Evolutionary conservation across 352 stramenopile species (phyloP).

Genomic region (Phytophthora pluvialis): DNA sequence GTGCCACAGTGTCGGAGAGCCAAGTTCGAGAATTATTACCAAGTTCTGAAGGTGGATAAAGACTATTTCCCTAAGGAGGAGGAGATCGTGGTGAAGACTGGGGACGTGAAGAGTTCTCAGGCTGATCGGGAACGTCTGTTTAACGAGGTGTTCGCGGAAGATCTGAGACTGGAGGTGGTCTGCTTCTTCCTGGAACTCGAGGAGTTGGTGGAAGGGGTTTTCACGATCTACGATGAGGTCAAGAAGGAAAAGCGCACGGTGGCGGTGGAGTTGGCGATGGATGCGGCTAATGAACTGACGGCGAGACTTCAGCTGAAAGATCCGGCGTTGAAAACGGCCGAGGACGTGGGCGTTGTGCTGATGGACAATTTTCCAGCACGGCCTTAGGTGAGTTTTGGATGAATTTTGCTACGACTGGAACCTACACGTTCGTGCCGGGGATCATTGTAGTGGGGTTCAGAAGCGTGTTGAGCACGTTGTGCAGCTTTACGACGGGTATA

Average conservation of each 20-base stretch:
- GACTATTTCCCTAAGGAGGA: conserved; percentile 29
- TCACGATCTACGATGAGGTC: conserved; percentile 35
- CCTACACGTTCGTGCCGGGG: conserved; percentile 27
- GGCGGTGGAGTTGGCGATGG: conserved; percentile 39
- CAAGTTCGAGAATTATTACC: conserved; percentile 36
- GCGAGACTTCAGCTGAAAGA: conserved; percentile 32
- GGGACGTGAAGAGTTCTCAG: not conserved
- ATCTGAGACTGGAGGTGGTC: conserved; percentile 20
- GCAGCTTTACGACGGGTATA: conserved; percentile 30
- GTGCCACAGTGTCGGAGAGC: conserved; percentile 1
- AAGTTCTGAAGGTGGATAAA: conserved; percentile 31
- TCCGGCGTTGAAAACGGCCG: conserved; percentile 18
- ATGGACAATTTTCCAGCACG: not conserved
- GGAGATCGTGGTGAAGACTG: not conserved
- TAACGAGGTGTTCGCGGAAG: conserved; percentile 16
- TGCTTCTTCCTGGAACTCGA: conserved; percentile 40
- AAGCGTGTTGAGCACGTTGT: conserved; percentile 19
- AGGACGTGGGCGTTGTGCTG: conserved; percentile 29
- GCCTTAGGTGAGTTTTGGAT: conserved; percentile 6
- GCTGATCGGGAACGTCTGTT: conserved; percentile 15
- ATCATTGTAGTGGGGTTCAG: conserved; percentile 30
- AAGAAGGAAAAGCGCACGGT: conserved; percentile 44
- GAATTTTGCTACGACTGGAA: conserved; percentile 11
- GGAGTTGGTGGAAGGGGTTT: conserved; percentile 36
- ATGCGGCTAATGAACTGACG: conserved; percentile 21